These are phyloP conservation scores for Phytophthora citricola DNA, from an alignment of 352 stramenopile species.

Conservation along the genomic window DNA sequence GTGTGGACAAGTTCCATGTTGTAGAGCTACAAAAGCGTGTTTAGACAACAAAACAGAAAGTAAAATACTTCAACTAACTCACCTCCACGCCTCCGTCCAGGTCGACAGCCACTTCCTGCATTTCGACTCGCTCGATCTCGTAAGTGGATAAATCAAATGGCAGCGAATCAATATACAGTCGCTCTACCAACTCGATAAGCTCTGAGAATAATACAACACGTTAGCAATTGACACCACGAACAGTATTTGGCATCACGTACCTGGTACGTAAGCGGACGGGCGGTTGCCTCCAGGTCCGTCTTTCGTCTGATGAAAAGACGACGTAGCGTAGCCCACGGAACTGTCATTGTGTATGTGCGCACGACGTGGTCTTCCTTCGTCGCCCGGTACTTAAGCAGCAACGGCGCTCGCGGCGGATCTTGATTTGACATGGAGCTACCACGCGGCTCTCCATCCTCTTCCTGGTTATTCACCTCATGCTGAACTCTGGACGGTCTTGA, in stretches of 20 bases:
- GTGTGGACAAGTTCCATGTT: slow-evolving; percentile 57
- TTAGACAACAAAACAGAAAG: not conserved
- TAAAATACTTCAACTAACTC: slow-evolving; percentile 7
- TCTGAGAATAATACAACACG: slow-evolving; percentile 32
- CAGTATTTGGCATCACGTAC: slow-evolving; percentile 11
- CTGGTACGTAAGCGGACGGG: slow-evolving; percentile 31
- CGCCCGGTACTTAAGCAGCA: slow-evolving; percentile 60
- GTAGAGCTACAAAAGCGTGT: slow-evolving; percentile 43
- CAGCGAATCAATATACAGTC: slow-evolving; percentile 59
- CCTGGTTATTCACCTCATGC: slow-evolving; percentile 18
- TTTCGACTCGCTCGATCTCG: slow-evolving; percentile 53
- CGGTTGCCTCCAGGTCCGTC: slow-evolving; percentile 19
- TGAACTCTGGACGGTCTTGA: slow-evolving; percentile 8
- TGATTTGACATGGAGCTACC: slow-evolving; percentile 7
- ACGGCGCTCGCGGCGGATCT: slow-evolving; percentile 37
- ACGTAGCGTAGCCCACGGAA: slow-evolving; percentile 57
- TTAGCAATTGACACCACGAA: slow-evolving; percentile 13
- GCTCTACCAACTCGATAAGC: slow-evolving; percentile 61
- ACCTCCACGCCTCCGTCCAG: slow-evolving; percentile 57
- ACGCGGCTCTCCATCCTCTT: slow-evolving; percentile 7
- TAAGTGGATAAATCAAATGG: slow-evolving; percentile 62
- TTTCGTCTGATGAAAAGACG: slow-evolving; percentile 49
- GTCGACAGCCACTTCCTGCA: slow-evolving; percentile 56
- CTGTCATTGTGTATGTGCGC: slow-evolving; percentile 65
- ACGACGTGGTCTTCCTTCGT: slow-evolving; percentile 49